These are phyloP conservation scores for Trichophyton verrucosum DNA, from an alignment of 2,329 filamentous ascomycete genomes.

Conservation along the genomic window DNA sequence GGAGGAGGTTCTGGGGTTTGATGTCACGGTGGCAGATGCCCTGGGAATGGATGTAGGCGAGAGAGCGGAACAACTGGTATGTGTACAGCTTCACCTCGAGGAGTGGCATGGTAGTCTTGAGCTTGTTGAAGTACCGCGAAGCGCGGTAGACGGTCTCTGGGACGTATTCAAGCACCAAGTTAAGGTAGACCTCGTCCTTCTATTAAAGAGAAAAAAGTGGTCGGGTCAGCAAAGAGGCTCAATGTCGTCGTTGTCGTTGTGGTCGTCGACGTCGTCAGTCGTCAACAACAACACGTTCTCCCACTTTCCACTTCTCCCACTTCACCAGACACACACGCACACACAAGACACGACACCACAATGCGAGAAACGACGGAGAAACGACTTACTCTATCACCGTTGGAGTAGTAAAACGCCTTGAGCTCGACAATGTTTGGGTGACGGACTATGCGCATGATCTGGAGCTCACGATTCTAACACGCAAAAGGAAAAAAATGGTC, in stretches of 20 bases:
- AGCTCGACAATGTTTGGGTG: constrained; percentile 98
- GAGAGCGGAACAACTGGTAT: constrained; percentile 95
- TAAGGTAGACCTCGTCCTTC: constrained; percentile 98
- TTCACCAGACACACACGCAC: neutral
- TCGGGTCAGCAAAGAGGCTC: neutral
- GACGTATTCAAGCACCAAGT: constrained; percentile 94
- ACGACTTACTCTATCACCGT: constrained; percentile 76
- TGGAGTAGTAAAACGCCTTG: constrained; percentile 99
- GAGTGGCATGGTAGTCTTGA: constrained; percentile 99
- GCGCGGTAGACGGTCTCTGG: constrained; percentile 97
- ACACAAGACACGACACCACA: neutral
- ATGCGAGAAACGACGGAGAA: neutral
- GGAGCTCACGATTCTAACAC: constrained; percentile 83
- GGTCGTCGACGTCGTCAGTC: neutral
- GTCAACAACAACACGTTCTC: neutral
- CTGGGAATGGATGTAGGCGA: constrained; percentile 98
- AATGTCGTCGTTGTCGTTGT: too few species aligned
- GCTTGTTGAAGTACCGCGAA: constrained; percentile 98
- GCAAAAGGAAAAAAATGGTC: neutral
- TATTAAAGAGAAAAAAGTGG: constrained; percentile 24
- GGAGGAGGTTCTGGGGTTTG: constrained; percentile 93
- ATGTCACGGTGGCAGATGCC: constrained; percentile 98
- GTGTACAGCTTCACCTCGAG: constrained; percentile 99
- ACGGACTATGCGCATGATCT: constrained; percentile 98
- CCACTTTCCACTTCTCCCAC: neutral